A percentile compares a stretch with the other conserved stretches of the same genome.
phyloP scores from a whole-genome alignment of 805 yeast genomes.

The Debaryomyces hansenii region DNA sequence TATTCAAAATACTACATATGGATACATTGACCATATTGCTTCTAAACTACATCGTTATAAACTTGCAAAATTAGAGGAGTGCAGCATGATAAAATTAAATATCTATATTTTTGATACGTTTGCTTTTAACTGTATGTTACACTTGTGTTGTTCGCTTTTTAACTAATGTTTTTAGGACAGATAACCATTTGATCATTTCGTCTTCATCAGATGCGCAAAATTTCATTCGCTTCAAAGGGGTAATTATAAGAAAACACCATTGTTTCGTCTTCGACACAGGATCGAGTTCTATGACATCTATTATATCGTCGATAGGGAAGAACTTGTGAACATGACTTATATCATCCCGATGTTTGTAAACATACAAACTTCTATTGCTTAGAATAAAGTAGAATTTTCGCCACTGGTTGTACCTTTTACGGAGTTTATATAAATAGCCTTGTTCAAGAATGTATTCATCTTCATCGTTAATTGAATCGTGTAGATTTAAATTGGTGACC shows the following conservation, averaged over 20 bases:
- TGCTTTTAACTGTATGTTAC: too few species aligned
- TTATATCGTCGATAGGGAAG: constrained; percentile 29
- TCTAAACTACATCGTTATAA: too few species aligned
- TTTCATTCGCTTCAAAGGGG: constrained; percentile 44
- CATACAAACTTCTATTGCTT: constrained; percentile 39
- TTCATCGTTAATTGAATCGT: not conserved
- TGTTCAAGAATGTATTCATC: constrained; percentile 31
- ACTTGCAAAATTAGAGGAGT: too few species aligned
- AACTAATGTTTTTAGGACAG: constrained; percentile 35
- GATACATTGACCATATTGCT: too few species aligned
- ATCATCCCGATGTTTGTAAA: constrained; percentile 34
- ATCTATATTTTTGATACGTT: too few species aligned
- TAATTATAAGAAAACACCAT: constrained; percentile 49
- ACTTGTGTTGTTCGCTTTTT: constrained; percentile 7
- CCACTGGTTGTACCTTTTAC: constrained; percentile 50
- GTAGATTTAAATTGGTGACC: not conserved
- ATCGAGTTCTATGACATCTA: constrained; percentile 53
- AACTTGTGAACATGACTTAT: constrained; percentile 19
- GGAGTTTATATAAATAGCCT: constrained; percentile 42
- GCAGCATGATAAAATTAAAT: too few species aligned
- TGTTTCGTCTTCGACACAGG: constrained; percentile 41
- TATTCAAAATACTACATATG: too few species aligned
- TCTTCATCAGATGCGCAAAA: constrained; percentile 47
- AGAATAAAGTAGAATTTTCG: constrained; percentile 41
- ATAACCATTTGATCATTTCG: constrained; percentile 50